A percentile compares a stretch with the other conserved stretches of the same genome.
Conservation (phyloP, 1,139 yeast genomes). For the Geotrichum fermentans region DNA sequence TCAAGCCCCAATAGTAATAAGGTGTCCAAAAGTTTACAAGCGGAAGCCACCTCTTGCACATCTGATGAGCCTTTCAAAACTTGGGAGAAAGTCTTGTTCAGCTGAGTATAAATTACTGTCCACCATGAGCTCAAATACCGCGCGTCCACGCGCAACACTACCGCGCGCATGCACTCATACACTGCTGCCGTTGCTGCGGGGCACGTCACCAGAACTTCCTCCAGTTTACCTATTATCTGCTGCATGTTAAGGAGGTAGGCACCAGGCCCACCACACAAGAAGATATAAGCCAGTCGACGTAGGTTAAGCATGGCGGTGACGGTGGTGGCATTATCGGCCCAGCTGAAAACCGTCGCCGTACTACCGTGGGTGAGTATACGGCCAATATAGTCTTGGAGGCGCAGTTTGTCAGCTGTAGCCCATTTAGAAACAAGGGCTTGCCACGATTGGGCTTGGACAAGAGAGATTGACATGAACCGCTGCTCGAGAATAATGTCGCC, state of each 20-base stretch:
- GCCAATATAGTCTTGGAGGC: constrained; percentile 47
- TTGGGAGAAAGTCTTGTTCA: constrained; percentile 50
- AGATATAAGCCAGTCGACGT: constrained; percentile 56
- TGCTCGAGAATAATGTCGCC: constrained; percentile 40
- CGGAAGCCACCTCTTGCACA: constrained; percentile 38
- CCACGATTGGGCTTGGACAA: constrained; percentile 44
- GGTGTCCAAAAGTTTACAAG: constrained; percentile 74
- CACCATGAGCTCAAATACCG: constrained; percentile 67
- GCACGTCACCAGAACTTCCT: constrained; percentile 27
- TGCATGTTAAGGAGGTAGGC: constrained; percentile 48
- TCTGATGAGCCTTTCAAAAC: constrained; percentile 38
- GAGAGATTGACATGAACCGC: constrained; percentile 41
- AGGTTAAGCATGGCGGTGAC: constrained; percentile 47
- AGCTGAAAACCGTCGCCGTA: constrained; percentile 57
- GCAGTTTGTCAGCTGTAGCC: constrained; percentile 57
- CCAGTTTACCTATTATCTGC: constrained; percentile 49
- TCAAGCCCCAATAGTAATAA: constrained; percentile 63
- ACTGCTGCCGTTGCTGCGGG: constrained; percentile 44
- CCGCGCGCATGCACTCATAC: constrained; percentile 55
- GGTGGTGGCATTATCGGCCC: constrained; percentile 71
- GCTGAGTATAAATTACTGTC: constrained; percentile 60
- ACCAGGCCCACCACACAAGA: constrained; percentile 58
- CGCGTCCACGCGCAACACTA: constrained; percentile 57
- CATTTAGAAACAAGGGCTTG: constrained; percentile 49
- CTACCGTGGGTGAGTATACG: constrained; percentile 49